Percentiles rank a stretch among this genome's conserved stretches.
Evolutionary conservation across 352 stramenopile species (phyloP).

Genomic region (Phytophthora chlamydospora): DNA sequence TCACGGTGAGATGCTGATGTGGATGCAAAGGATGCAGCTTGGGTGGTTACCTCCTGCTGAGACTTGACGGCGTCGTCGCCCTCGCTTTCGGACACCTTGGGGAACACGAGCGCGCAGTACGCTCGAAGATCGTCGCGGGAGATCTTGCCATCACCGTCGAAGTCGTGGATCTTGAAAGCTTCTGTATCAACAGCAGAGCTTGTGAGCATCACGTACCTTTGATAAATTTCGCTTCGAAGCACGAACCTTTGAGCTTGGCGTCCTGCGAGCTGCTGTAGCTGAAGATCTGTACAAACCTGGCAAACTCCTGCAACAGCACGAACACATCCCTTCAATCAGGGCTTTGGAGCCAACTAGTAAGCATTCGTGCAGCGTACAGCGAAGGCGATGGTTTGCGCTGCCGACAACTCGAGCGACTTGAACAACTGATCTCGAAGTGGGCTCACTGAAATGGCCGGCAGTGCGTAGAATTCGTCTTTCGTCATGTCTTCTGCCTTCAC

Average conservation of each 20-base stretch:
- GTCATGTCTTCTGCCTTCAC: conserved; percentile 55
- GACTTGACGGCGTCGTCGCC: conserved; percentile 23
- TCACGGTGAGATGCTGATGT: background rate
- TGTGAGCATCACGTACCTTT: background rate
- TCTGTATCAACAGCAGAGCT: conserved; percentile 29
- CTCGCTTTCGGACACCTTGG: conserved; percentile 34
- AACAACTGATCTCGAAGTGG: conserved; percentile 56
- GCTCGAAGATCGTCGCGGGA: conserved; percentile 54
- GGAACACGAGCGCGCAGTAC: conserved; percentile 56
- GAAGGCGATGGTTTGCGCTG: conserved; percentile 42
- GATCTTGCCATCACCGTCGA: conserved; percentile 75
- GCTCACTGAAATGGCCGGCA: conserved; percentile 48
- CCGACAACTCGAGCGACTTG: conserved; percentile 47
- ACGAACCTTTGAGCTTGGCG: conserved; percentile 51
- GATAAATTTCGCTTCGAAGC: too few relatives aligned
- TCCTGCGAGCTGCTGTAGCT: conserved; percentile 66
- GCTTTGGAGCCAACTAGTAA: too few relatives aligned
- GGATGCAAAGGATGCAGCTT: background rate
- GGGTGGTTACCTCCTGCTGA: conserved; percentile 36
- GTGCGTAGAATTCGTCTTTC: conserved; percentile 58
- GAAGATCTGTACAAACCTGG: conserved; percentile 55
- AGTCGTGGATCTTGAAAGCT: conserved; percentile 75
- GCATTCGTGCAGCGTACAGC: conserved; percentile 20
- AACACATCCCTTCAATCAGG: background rate
- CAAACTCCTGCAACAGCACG: conserved; percentile 52